Evolutionary conservation across 1,284 basidiomycete genomes (phyloP).

Genomic region (Sphagnurus paluster): DNA sequence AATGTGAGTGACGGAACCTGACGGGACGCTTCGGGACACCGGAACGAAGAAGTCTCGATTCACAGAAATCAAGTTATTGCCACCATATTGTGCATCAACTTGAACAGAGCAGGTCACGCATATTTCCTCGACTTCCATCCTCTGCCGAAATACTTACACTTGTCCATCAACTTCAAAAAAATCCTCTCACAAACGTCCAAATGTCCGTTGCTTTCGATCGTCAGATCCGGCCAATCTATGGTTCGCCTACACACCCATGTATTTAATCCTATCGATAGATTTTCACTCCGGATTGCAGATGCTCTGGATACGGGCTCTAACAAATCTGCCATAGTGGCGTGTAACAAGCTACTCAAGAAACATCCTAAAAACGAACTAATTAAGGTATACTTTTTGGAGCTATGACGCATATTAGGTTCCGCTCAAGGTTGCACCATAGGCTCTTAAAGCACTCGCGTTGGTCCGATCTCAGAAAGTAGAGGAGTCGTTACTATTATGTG

Average conservation of each 20-base stretch:
- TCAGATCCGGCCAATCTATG: constrained; percentile 79
- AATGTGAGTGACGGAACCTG: constrained; percentile 11
- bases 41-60: constrained; percentile 8
- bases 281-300: constrained; percentile 46
- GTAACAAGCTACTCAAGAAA: constrained; percentile 84
- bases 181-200: constrained; percentile 6
- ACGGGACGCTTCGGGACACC: constrained; percentile 14
- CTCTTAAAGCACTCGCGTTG: constrained; percentile 82
- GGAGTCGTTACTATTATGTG: constrained; percentile 75
- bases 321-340: constrained; percentile 80
- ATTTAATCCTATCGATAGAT: constrained; percentile 7
- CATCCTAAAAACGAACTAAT: constrained; percentile 70
- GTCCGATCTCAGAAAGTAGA: constrained; percentile 80
- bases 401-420: constrained; percentile 1
- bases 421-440: constrained; percentile 39
- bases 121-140: too few species aligned
- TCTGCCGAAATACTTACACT: too few species aligned
- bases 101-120: too few species aligned
- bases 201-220: constrained; percentile 65
- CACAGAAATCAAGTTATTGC: too few species aligned
- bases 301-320: constrained; percentile 82
- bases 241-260: constrained; percentile 44
- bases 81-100: too few species aligned
- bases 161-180: too few species aligned
- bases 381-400: constrained; percentile 49